Conservation (phyloP, 805 yeast genomes). For the Lipomyces spencermartinsiae region DNA sequence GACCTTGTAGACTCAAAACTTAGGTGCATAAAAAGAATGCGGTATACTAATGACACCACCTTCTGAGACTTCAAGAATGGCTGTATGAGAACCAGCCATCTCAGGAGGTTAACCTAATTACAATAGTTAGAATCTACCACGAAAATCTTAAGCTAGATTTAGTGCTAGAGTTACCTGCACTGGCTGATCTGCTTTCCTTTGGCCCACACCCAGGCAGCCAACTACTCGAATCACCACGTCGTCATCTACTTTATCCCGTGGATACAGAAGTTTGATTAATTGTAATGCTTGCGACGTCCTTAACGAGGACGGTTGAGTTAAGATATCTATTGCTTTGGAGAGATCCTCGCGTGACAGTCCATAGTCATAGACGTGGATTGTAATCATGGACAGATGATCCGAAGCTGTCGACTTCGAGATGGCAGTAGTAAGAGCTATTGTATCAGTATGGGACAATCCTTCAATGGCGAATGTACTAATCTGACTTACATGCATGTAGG, state of each 20-base stretch:
- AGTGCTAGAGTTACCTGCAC: slow-evolving; percentile 18
- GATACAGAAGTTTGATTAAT: slow-evolving; percentile 25
- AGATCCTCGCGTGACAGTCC: slow-evolving; percentile 28
- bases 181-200: slow-evolving; percentile 11
- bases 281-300: slow-evolving; percentile 18
- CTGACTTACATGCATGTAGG: slow-evolving; percentile 5
- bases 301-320: slow-evolving; percentile 16
- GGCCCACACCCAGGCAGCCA: slow-evolving; percentile 30
- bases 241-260: slow-evolving; percentile 23
- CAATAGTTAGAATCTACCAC: not conserved
- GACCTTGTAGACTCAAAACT: slow-evolving; percentile 28
- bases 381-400: slow-evolving; percentile 27
- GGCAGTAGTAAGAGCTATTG: slow-evolving; percentile 8
- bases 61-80: slow-evolving; percentile 21
- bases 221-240: slow-evolving; percentile 20
- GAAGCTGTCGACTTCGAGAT: slow-evolving; percentile 24
- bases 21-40: slow-evolving; percentile 23
- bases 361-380: slow-evolving; percentile 23
- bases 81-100: slow-evolving; percentile 32
- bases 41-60: slow-evolving; percentile 14
- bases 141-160: not conserved
- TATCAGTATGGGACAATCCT: not conserved
- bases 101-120: slow-evolving; percentile 12
- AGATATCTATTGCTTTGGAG: slow-evolving; percentile 10
- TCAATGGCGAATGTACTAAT: not conserved